Evolutionary conservation across 805 yeast genomes (phyloP).

Genomic region (Monosporozyma unispora): DNA sequence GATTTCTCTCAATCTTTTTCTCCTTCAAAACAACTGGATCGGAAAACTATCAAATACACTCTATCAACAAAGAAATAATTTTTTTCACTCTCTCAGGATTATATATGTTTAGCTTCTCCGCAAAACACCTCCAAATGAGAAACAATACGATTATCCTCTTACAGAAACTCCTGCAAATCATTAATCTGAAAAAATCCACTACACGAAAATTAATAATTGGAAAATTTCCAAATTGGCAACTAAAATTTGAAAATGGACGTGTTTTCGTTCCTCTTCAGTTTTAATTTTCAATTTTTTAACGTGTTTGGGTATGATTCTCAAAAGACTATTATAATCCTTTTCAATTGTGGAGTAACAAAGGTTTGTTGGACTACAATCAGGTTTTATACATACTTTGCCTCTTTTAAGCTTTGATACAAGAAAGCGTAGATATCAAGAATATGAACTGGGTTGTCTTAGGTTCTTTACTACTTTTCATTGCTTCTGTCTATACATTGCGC

Average conservation of each 20-base stretch:
- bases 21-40: too few species aligned
- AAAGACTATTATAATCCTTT: not conserved
- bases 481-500: conserved; percentile 9
- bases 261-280: not conserved
- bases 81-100: not conserved
- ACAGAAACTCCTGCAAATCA: not conserved
- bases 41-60: too few species aligned
- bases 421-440: not conserved
- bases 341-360: not conserved
- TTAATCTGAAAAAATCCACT: not conserved
- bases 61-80: not conserved
- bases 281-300: not conserved
- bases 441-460: conserved; percentile 1
- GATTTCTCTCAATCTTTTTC: not conserved
- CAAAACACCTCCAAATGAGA: not conserved
- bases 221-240: not conserved
- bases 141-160: not conserved
- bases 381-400: not conserved
- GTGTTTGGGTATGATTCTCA: not conserved
- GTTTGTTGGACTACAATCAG: not conserved
- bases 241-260: not conserved
- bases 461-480: conserved; percentile 5
- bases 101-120: not conserved
- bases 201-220: not conserved
- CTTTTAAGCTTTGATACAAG: not conserved